phyloP scores from a whole-genome alignment of 257 asterid genomes.

The Gentiana macrophylla region DNA sequence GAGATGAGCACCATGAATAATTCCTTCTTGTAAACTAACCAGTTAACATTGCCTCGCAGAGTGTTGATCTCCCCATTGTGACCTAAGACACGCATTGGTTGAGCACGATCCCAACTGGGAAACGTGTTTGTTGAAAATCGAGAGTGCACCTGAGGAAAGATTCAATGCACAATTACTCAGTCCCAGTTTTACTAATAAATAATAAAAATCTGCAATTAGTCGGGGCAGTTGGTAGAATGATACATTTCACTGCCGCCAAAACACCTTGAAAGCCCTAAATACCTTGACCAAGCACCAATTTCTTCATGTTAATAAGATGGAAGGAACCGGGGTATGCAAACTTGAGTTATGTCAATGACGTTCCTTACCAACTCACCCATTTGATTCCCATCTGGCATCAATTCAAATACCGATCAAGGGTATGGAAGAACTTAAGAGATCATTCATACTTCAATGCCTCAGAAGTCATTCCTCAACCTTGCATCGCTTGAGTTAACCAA shows the following conservation, averaged over 20 bases:
- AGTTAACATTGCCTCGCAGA: constrained; percentile 91
- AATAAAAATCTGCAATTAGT: constrained; percentile 9
- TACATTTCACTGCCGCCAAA: constrained; percentile 24
- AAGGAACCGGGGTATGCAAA: constrained; percentile 59
- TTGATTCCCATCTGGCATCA: constrained; percentile 70
- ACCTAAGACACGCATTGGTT: constrained; percentile 98
- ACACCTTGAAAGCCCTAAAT: constrained; percentile 33
- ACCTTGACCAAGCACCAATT: constrained; percentile 44
- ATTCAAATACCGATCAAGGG: constrained; percentile 91
- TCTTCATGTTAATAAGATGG: constrained; percentile 33
- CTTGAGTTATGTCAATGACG: constrained; percentile 74
- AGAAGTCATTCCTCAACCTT: constrained; percentile 99
- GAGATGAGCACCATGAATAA: neutral
- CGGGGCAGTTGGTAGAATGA: constrained; percentile 25
- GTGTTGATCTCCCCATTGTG: constrained; percentile 99
- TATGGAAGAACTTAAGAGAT: constrained; percentile 99
- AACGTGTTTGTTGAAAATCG: constrained; percentile 97
- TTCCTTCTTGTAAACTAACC: constrained; percentile 32
- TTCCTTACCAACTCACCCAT: constrained; percentile 95
- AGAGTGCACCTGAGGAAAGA: constrained; percentile 68
- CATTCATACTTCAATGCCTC: constrained; percentile 99
- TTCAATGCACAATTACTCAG: constrained; percentile 17
- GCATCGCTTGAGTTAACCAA: constrained; percentile 71
- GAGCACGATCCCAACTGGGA: constrained; percentile 99
- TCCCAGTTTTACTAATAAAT: constrained; percentile 5